Evolutionary conservation across 805 yeast genomes (phyloP).

Genomic region (Groenewaldozyma salmanticensis): DNA sequence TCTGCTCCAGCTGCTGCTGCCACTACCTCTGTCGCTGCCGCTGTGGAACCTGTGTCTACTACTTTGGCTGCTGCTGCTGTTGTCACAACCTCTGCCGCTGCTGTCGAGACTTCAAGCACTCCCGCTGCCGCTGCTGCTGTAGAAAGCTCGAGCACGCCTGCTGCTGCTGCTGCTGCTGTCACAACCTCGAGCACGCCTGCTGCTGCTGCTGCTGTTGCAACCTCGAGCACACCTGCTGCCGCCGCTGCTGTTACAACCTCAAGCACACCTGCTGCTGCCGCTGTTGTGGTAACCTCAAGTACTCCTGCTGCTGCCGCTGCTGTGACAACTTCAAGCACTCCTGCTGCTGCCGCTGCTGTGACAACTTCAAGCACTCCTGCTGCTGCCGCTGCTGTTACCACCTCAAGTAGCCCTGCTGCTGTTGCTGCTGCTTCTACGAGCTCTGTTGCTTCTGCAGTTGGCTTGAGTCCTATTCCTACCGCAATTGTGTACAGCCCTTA

Average conservation of each 20-base stretch:
- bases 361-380: constrained; percentile 12
- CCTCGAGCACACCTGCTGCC: constrained; percentile 25
- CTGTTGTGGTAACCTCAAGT: constrained; percentile 20
- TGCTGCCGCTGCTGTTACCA: constrained; percentile 4
- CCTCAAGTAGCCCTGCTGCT: constrained; percentile 12
- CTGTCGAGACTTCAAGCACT: not conserved
- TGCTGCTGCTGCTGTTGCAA: constrained; percentile 23
- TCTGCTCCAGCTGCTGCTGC: constrained; percentile 13
- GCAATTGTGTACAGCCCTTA: constrained; percentile 47
- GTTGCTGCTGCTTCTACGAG: constrained; percentile 16
- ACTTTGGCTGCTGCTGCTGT: constrained; percentile 13
- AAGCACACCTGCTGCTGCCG: constrained; percentile 14
- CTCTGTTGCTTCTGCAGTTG: constrained; percentile 14
- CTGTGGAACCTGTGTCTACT: constrained; percentile 15
- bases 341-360: constrained; percentile 18
- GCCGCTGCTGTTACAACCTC: constrained; percentile 5
- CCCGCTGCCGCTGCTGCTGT: constrained; percentile 4
- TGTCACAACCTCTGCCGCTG: not conserved
- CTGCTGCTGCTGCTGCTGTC: constrained; percentile 16
- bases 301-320: constrained; percentile 17
- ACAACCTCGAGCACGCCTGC: constrained; percentile 18
- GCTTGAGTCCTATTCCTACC: constrained; percentile 16
- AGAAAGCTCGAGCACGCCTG: not conserved
- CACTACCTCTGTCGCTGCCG: constrained; percentile 19
- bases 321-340: constrained; percentile 20